Evolutionary conservation across 2,329 filamentous ascomycete genomes (phyloP), one percentile per base, ranked within the genome.

Genomic region (Aspergillus texensis): DNA sequence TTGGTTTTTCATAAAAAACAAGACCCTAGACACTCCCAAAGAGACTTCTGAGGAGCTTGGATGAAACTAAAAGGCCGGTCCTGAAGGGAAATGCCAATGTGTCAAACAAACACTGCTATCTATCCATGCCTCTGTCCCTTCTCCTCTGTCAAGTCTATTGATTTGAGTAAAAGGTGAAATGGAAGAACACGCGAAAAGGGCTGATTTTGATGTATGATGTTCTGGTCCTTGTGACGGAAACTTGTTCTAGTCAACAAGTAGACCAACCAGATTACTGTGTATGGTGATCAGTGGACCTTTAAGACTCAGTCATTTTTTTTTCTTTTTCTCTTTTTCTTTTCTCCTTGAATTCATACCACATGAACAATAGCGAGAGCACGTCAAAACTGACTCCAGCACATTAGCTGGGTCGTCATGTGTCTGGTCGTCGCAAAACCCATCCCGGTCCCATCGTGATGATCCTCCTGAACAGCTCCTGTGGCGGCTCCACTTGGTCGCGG

Each of bases 401-500:
- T 34, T 54, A 19, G 11, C 32, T 54, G 19, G 52, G 19, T 21
- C n/a, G 32, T 36, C 52, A 54, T 54, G 52, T 54, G 52, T 30
- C n/a, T 34, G 32, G 11, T 6, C 21, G 19, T 54, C 52, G 30
- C 52, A 54, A 36, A 53, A 36, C 14, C 52, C 30, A 59, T 19
- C 39, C 19, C 8, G 8, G 39, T 9, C 39, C 16, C 39, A 41
- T 59, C 34, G 9, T 59, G 34, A 26, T 59, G 57, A 39, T 59
- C 46, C 57, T 59, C 48, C 34, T 59, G 57, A 19, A 50, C n/a
- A 46, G 19, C 36, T 58, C 19, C 56, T 57, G 26, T 36, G 24
- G 30, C 30, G 24, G 52, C 32, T 59, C 45, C 45, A 28, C 57
- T 50, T 39, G 30, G 57, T 36, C 32, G 57, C 45, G 26, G 34